Base-by-base conservation (phyloP, 2,329 filamentous ascomycete genomes). In the Fusarium clavum region DNA sequence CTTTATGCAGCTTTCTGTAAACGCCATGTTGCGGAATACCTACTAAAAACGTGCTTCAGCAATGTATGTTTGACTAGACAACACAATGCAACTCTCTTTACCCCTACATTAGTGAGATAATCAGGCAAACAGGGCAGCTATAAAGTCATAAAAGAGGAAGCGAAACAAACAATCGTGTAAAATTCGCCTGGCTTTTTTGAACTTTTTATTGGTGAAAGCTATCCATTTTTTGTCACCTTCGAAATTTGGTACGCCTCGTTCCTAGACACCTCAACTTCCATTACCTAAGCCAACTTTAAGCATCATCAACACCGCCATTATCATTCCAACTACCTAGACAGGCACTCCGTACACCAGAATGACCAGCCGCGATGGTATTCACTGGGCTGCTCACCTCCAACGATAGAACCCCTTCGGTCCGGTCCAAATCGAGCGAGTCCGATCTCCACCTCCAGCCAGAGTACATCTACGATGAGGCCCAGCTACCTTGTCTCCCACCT, bases 391-490 rank as follows among this genome's bases (percentile, higher is more conserved):
- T 86, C 73, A 77, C 81, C 64, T 79, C 82, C 70, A 77, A 76
- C 77, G 82, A 82, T 66, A 78, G 77, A 69, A 76, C 78, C 45
- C 76, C 78, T 29, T 75, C 77, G 22, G 75, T 70, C 61, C 77
- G 77, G 41, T 71, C 75, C 59, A 78, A 77, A 73, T 67, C 76
- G 30, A 69, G 73, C 72, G 68, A 70, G 72, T 76, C 70, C 34
- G 76, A 77, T 60, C 71, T 75, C 29, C 68, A 77, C 57, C 69
- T 75, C 32, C 71, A 75, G 41, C 72, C 79, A 61, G 83, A 83
- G 47, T 88, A 85, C 76, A 88, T 91, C 71, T 80, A 82, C 73
- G 86, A 89, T 64, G 86, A 87, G 67, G 77, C 84, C 32, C 85
- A 91, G 73, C 82, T 91, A 27, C 78, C 77, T 22, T 81, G 82